Evolutionary conservation across 176 grass and related monocot species (phyloP), one percentile per base, ranked within the genome.

Genomic region (Zoysia pacifica): DNA sequence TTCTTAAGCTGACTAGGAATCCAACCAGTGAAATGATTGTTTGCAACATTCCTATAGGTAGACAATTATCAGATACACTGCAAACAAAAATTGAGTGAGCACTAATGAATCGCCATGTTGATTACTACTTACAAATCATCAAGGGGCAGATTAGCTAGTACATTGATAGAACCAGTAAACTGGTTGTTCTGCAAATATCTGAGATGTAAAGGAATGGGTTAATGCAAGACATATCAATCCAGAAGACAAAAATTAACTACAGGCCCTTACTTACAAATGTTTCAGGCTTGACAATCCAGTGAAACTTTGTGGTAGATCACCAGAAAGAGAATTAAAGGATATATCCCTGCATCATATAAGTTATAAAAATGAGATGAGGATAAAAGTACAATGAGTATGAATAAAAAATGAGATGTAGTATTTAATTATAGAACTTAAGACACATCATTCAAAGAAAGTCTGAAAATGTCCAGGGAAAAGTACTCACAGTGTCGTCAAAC

Each of bases 181-280:
- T 98, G 96, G 82, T 98, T 95, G 81, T 95, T 94, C 82, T 98
- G 88, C 84, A 98, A 87, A 78, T 95, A 73, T 73, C 96, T 98
- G 92, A 65, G 52, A 79, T 77, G 52, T 76, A 75, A 80, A 72
- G 56, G 19, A 74, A 63, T 72, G 75, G 41, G 62, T 85, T 38
- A 82, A 79, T n/a, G 19, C 49, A 82, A 69, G 40, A 51, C n/a
- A 79, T 67, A 50, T 70, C 48, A 35, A 42, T 81, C 40, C 58
- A 83, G 43, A 41, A 48, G 39, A 85, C 45, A 5, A 48, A 74
- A 73, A 41, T 48, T 48, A 75, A 49, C 42, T 35, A 61, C 9
- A 7, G 10, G 46, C 46, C 71, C 40, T 68, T 88, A 47, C 89
- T 87, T 98, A 98, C 96, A 98, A 55, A 48, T 55, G 87, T 55